Conservation (phyloP, 2,329 filamentous ascomycete genomes). For the Gremmenia infestans region DNA sequence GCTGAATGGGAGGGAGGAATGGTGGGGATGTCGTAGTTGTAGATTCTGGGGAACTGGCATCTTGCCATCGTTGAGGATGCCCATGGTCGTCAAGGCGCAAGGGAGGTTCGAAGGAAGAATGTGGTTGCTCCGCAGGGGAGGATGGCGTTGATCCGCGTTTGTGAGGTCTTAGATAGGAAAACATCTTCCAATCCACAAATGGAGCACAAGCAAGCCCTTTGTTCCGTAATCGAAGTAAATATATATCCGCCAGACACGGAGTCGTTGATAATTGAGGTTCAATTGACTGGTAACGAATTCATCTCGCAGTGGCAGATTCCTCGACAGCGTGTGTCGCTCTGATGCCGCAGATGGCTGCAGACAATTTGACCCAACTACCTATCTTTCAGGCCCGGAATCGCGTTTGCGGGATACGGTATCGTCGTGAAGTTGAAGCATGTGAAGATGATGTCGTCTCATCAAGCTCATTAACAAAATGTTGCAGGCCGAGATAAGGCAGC, state of each 20-base stretch:
- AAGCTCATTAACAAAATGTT: not conserved
- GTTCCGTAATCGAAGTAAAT: not conserved
- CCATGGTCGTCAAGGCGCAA: slow-evolving; percentile 23
- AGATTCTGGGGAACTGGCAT: slow-evolving; percentile 16
- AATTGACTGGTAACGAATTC: slow-evolving; percentile 4
- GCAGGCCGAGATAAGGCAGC: not conserved
- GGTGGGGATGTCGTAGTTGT: slow-evolving; percentile 38
- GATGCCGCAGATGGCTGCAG: not conserved
- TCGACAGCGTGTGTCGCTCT: not conserved
- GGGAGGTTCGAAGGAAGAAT: slow-evolving; percentile 24
- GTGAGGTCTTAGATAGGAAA: slow-evolving; percentile 32
- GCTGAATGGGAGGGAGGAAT: slow-evolving; percentile 38
- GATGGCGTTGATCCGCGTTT: slow-evolving; percentile 30
- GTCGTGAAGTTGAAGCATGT: not conserved
- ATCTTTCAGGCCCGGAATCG: not conserved
- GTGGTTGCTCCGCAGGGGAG: slow-evolving; percentile 27
- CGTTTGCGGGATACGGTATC: not conserved
- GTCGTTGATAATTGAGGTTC: slow-evolving; percentile 1
- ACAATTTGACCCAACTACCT: not conserved
- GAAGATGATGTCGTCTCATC: not conserved
- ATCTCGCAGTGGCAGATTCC: slow-evolving; percentile 2
- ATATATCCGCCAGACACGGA: not conserved
- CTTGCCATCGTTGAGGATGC: slow-evolving; percentile 25
- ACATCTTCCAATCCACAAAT: slow-evolving; percentile 21
- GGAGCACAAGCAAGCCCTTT: not conserved